Evolutionary conservation across 768 basidiomycete genomes (phyloP), one percentile per base, ranked within the genome.

Genomic region (Rhodosporidiobolus sp.): DNA sequence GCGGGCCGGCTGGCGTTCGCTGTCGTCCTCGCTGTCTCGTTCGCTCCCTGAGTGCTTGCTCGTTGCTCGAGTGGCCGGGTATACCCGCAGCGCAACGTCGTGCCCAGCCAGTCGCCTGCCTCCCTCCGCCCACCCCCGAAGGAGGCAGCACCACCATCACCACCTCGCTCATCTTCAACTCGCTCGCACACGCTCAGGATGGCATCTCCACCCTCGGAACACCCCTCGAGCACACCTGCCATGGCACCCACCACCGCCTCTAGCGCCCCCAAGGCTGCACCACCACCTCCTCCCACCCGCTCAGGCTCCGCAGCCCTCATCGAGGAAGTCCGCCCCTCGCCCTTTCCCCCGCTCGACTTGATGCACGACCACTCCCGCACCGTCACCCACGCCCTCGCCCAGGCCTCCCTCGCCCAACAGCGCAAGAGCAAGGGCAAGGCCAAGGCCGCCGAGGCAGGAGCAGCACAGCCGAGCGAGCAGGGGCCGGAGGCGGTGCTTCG

Each of bases 271-370:
- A 58, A 58, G 22, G 35, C 34, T 3, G n/a, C 22, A 3, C 8
- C 8, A 43, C n/a, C n/a, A n/a, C n/a, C 19, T 46, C 14, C 38
- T 4, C 38, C 58, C 58, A 17, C 58, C 10, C 43, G 38, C 58
- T 2, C 24, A 1, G 28, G 6, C 11, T 35, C 48, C 20, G 50
- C 50, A 24, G 30, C 48, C 49, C n/a, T 54, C 53, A 12, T 26
- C 10, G 62, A 49, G 12, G 20, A 59, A 7, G 48, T 46, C 34
- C 50, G 52, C n/a, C 65, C 57, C 4, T 52, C 61, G n/a, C 71
- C 71, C n/a, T 72, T 72, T 63, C 71, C 71, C 28, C 66, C 71
- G 22, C 71, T 72, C 57, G 19, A 30, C 3, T 52, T 72, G 34
- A 72, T 72, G 71, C 61, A 63, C 49, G 59, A 72, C 63, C 59